phyloP scores from a whole-genome alignment of 2,329 filamentous ascomycete species.

The Colletotrichum filicis region DNA sequence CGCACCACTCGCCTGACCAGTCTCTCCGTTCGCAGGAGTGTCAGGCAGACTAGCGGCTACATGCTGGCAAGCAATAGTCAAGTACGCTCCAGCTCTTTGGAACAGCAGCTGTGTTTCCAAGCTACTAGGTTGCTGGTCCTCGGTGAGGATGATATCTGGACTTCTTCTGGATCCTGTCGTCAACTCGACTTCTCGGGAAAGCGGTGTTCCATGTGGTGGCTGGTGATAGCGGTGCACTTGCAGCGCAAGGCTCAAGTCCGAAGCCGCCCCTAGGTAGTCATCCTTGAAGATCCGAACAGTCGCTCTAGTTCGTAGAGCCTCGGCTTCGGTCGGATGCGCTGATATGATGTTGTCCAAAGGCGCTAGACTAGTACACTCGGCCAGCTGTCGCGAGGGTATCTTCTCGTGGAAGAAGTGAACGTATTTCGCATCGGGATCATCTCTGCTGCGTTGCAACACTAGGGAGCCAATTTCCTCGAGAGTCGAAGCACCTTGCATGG shows the following conservation, averaged over 20 bases:
- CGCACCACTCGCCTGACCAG: conserved; percentile 9
- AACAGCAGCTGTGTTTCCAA: conserved; percentile 81
- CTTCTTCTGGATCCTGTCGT: conserved; percentile 39
- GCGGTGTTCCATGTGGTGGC: conserved; percentile 57
- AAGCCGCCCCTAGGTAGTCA: conserved; percentile 75
- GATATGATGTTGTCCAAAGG: conserved; percentile 75
- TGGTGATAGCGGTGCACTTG: conserved; percentile 62
- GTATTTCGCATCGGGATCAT: conserved; percentile 80
- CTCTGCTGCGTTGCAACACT: conserved; percentile 76
- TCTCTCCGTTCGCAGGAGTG: conserved; percentile 7
- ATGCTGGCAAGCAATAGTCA: conserved; percentile 76
- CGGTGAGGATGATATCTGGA: conserved; percentile 49
- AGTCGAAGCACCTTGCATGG: conserved; percentile 83
- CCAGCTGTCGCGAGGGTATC: conserved; percentile 80
- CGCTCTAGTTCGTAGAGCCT: conserved; percentile 78
- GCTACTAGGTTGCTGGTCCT: conserved; percentile 74
- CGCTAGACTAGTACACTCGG: conserved; percentile 75
- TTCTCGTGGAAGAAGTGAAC: conserved; percentile 96
- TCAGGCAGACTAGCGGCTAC: conserved; percentile 65
- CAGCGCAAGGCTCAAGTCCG: conserved; percentile 77
- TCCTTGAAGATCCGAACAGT: conserved; percentile 81
- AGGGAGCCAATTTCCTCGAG: conserved; percentile 80
- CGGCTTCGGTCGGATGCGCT: conserved; percentile 70
- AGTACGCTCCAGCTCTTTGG: conserved; percentile 77
- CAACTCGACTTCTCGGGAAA: conserved; percentile 61